Conservation (phyloP, 176 grass and related monocot species). For the Neostapfia colusana region DNA sequence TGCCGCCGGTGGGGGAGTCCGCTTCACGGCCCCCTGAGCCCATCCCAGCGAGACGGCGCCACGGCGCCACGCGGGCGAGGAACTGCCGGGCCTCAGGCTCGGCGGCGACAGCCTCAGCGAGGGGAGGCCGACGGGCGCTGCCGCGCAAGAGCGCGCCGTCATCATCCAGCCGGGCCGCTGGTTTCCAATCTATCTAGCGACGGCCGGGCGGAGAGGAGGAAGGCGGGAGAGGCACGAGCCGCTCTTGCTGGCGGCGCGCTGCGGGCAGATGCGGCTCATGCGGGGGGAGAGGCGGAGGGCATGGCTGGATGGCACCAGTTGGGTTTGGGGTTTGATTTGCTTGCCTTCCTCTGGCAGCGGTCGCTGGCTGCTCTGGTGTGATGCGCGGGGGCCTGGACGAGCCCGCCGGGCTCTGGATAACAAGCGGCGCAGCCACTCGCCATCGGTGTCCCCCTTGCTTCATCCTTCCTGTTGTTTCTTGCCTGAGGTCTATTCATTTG, state of each 20-base stretch:
- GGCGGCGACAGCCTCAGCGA: background rate
- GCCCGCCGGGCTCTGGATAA: conserved; percentile 14
- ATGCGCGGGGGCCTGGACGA: conserved; percentile 1
- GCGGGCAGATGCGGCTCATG: no score
- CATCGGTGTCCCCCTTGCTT: background rate
- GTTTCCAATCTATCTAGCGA: conserved; percentile 12
- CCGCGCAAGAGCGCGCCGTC: conserved; percentile 21
- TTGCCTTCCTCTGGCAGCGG: background rate
- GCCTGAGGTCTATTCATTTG: background rate
- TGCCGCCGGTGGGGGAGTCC: background rate
- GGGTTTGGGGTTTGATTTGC: background rate
- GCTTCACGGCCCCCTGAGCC: background rate
- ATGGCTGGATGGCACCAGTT: conserved; percentile 30
- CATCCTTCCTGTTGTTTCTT: background rate
- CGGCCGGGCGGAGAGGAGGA: background rate
- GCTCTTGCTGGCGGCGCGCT: background rate
- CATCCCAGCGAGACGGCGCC: background rate
- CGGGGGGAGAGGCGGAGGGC: conserved; percentile 17
- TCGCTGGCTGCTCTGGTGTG: conserved; percentile 7
- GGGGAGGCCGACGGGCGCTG: conserved; percentile 5
- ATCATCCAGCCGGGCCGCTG: background rate
- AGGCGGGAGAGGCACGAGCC: background rate
- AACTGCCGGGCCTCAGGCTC: background rate
- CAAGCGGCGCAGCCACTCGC: conserved; percentile 21
- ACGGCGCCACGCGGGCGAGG: background rate